A percentile compares a stretch with the other conserved stretches of the same genome.
These are phyloP conservation scores for Canavalia gladiata DNA, from an alignment of 306 rosid genomes.

Conservation along the genomic window DNA sequence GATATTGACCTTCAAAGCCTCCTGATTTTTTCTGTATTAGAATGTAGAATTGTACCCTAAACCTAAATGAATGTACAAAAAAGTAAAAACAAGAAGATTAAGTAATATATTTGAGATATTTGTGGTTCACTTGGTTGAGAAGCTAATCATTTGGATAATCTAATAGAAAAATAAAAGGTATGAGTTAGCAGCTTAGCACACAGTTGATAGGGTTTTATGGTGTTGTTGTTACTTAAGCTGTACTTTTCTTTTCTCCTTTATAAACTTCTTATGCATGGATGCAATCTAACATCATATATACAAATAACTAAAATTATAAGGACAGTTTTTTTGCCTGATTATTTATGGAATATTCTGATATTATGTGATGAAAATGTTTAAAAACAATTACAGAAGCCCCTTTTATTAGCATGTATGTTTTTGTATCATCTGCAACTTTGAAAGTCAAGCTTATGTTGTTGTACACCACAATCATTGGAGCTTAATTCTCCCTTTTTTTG, in stretches of 20 bases:
- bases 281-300: not conserved
- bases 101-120: not conserved
- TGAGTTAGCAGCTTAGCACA: not conserved
- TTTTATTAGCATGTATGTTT: not conserved
- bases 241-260: not conserved
- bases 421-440: not conserved
- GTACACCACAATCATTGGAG: not conserved
- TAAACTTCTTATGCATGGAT: not conserved
- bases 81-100: not conserved
- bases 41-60: not conserved
- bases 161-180: not conserved
- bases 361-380: not conserved
- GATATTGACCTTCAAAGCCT: not conserved
- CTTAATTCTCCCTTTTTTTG: constrained; percentile 7
- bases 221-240: not conserved
- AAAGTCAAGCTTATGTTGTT: not conserved
- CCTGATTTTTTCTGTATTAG: not conserved
- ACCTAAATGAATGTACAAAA: not conserved
- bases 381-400: not conserved
- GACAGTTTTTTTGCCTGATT: not conserved
- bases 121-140: constrained; percentile 26
- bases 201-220: not conserved
- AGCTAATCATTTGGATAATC: not conserved
- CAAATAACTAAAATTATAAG: not conserved
- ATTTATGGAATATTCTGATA: not conserved